Evolutionary conservation across 2,329 filamentous ascomycete genomes (phyloP), one percentile per base, ranked within the genome.

Genomic region (Venturia oleaginea): DNA sequence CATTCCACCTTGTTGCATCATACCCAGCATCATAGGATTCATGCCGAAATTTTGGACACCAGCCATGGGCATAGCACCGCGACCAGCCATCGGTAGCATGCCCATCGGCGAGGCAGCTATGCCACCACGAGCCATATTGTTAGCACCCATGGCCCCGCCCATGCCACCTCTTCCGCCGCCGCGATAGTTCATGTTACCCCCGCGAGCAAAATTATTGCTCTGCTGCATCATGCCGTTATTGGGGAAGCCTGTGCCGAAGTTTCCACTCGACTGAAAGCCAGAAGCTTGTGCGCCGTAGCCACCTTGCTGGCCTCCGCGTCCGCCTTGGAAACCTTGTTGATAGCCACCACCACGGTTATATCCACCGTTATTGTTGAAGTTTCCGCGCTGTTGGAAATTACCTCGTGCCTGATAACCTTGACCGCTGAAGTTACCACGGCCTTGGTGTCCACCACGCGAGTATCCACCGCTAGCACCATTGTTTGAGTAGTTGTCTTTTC

Each of bases 311-410:
- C 65, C 38, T 43, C 65, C 46, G 59, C 63, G 46, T 34, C 24
- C 22, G 63, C 61, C 46, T 51, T 66, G 54, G 72, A 67, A 59
- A 24, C 38, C 43, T 37, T 66, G 37, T 42, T 59, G 62, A 32
- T 68, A 70, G 59, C 69, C 70, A 51, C 72, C 72, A 67, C 72
- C 72, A 10, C 70, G 68, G 40, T 71, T 71, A 27, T 76, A 83
- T 69, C 81, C 81, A 43, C 81, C 83, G 63, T 81, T 80, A 76
- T 82, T 84, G 66, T 77, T 80, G 65, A 73, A 75, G 38, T 69
- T 69, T 37, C 71, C 73, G 43, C 72, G 71, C 59, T 66, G 27
- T 66, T 40, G 68, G 64, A 67, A 65, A 15, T 72, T 74, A 70
- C 79, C 83, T 46, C 76, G 78, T 69, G 30, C 68, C 65, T 68